Evolutionary conservation across 805 yeast species (phyloP), one percentile per base, ranked within the genome.

Genomic region (Grigorovia humatica): DNA sequence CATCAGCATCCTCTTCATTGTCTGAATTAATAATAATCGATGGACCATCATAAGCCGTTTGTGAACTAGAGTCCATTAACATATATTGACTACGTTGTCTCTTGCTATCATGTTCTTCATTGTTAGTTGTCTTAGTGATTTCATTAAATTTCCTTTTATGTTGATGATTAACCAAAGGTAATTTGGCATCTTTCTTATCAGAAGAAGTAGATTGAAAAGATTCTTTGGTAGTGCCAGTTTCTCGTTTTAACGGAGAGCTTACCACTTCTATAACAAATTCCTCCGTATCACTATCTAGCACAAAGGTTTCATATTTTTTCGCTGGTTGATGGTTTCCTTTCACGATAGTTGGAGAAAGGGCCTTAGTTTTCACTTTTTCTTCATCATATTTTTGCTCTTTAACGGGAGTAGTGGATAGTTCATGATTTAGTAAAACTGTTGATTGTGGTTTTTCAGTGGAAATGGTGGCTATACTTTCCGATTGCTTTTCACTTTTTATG

Each of bases 11-110:
- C 15, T 56, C 52, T 13, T 57, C 56, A n/a, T 74, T 55, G 74
- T 74, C 54, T 3, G 53, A 48, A 67, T 72, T 52, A 23, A 52
- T 49, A 19, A 57, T 54, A 12, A 74, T 74, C 4, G 27, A 4
- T 40, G 40, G 27, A 18, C 4, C 15, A 11, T 35, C 9, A 11
- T 27, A 29, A 8, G 4, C 29, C 11, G 9, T 48, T 18, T 19
- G 20, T 20, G 46, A 29, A 32, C 13, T 30, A 15, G 17, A 38
- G 15, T 15, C 15, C 42, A 38, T 38, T n/a, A 38, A 38, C 9
- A 38, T 38, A 13, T 38, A 7, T 15, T 38, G 42, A 38, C 42
- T 38, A 32, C 35, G 46, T 15, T 23, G 48, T 29, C 38, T 49
- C 17, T 49, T 49, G 6, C 12, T 11, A 2, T 15, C 46, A 20